Conservation (phyloP, 108 stramenopile species). For the Seminavis robusta region DNA sequence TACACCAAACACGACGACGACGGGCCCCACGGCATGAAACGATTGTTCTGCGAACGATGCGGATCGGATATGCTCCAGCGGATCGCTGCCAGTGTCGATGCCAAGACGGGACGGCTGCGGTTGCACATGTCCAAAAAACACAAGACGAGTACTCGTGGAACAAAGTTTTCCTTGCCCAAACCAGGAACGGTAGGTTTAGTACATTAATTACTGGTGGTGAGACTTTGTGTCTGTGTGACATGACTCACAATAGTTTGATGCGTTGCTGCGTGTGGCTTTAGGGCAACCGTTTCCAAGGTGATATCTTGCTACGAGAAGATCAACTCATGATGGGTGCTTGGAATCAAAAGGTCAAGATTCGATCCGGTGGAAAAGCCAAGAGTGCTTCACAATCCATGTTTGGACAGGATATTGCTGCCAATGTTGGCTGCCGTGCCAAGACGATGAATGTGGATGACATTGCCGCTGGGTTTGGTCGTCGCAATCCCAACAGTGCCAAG, state of each 20-base stretch:
- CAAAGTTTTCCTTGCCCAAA: constrained; percentile 92
- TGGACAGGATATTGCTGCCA: constrained; percentile 81
- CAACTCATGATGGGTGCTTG: constrained; percentile 95
- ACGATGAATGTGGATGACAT: constrained; percentile 64
- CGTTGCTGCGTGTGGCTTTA: too few species aligned
- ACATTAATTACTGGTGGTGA: too few species aligned
- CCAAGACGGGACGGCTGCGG: constrained; percentile 78
- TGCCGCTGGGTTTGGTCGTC: constrained; percentile 84
- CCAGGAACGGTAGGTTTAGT: too few species aligned
- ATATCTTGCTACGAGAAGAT: constrained; percentile 94
- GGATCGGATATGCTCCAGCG: constrained; percentile 86
- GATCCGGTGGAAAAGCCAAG: constrained; percentile 56
- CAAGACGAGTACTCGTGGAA: constrained; percentile 79
- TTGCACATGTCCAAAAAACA: constrained; percentile 86
- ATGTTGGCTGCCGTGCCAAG: constrained; percentile 75
- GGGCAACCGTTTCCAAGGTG: constrained; percentile 78
- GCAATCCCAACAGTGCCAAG: constrained; percentile 86
- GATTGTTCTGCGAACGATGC: constrained; percentile 93
- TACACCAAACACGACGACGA: constrained; percentile 47
- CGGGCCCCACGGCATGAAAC: constrained; percentile 26
- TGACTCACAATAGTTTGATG: too few species aligned
- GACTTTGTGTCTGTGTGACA: too few species aligned
- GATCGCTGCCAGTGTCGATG: constrained; percentile 87
- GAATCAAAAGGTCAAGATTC: constrained; percentile 90
- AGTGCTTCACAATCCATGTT: constrained; percentile 70